A percentile compares a stretch with the other conserved stretches of the same genome.
phyloP scores from a whole-genome alignment of 495 filamentous ascomycete species.

The Aspergillus cristatus region DNA sequence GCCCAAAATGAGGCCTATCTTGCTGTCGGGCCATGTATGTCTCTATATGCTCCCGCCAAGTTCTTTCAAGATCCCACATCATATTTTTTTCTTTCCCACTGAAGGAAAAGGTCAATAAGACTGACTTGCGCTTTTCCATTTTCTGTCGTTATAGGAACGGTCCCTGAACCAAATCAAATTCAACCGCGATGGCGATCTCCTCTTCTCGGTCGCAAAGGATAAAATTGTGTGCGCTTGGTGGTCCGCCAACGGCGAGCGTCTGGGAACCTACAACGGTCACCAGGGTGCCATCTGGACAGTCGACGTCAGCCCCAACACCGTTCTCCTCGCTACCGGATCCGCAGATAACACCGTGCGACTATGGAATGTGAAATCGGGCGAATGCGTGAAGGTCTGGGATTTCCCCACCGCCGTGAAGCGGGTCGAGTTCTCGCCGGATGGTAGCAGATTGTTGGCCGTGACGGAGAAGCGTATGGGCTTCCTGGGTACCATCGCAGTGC shows the following conservation, averaged over 20 bases:
- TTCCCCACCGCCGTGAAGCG: constrained; percentile 93
- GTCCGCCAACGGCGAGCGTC: constrained; percentile 85
- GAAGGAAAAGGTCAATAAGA: constrained; percentile 1
- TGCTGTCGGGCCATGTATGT: constrained; percentile 86
- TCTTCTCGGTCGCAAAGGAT: constrained; percentile 97
- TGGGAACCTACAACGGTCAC: constrained; percentile 94
- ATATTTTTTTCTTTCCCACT: constrained; percentile 3
- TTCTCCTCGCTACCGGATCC: constrained; percentile 85
- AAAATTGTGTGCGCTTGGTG: constrained; percentile 94
- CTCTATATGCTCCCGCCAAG: constrained; percentile 13
- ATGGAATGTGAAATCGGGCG: constrained; percentile 93
- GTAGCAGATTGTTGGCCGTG: constrained; percentile 76
- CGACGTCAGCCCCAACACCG: constrained; percentile 90
- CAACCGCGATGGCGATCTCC: constrained; percentile 91
- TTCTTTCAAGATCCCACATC: constrained; percentile 7
- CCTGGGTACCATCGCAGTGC: constrained; percentile 82
- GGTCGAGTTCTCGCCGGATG: constrained; percentile 92
- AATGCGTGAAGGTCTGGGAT: constrained; percentile 91
- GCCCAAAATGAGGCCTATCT: constrained; percentile 79
- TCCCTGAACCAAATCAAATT: constrained; percentile 98
- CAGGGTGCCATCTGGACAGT: constrained; percentile 98
- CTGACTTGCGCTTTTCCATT: not conserved
- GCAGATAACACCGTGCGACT: constrained; percentile 97
- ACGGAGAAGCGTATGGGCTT: constrained; percentile 98
- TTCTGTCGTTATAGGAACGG: constrained; percentile 55